A percentile compares a stretch with the other conserved stretches of the same genome.
These are phyloP conservation scores for Camellia japonica DNA, from an alignment of 148 eudicot species.

Conservation along the genomic window DNA sequence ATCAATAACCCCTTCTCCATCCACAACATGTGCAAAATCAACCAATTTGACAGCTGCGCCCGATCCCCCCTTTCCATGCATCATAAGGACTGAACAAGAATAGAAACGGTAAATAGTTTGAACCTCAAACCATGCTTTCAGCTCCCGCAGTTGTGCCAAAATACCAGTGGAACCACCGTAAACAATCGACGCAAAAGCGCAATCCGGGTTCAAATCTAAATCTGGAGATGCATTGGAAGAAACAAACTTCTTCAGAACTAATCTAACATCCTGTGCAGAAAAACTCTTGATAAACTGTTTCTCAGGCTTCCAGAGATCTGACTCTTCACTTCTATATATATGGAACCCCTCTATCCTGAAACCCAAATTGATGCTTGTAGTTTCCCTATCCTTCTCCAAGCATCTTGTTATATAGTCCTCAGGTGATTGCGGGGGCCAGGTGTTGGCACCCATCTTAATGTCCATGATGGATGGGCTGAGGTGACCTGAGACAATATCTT, in stretches of 20 bases:
- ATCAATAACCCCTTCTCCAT: constrained; percentile 74
- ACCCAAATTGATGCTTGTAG: constrained; percentile 57
- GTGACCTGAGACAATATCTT: constrained; percentile 44
- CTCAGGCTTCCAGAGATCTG: constrained; percentile 74
- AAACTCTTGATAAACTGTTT: constrained; percentile 28
- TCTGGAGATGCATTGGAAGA: constrained; percentile 49
- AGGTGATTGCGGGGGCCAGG: constrained; percentile 69
- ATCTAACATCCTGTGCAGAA: constrained; percentile 53
- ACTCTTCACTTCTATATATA: constrained; percentile 36
- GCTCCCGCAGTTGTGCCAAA: constrained; percentile 67
- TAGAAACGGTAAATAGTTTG: constrained; percentile 74
- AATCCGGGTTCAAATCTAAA: constrained; percentile 21
- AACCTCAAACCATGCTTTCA: constrained; percentile 93
- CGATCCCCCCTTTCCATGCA: constrained; percentile 49
- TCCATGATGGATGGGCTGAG: constrained; percentile 73
- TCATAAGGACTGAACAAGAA: constrained; percentile 64
- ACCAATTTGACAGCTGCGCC: constrained; percentile 65
- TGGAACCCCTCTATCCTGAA: constrained; percentile 79
- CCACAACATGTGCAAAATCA: constrained; percentile 78
- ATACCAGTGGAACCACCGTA: constrained; percentile 75
- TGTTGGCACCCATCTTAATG: constrained; percentile 76
- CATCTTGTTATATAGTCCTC: constrained; percentile 72
- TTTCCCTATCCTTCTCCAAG: constrained; percentile 55
- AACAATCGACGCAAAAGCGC: constrained; percentile 51
- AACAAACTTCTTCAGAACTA: constrained; percentile 62